Evolutionary conservation across 1,139 yeast genomes (phyloP).

Genomic region (Geotrichum histeridarum): DNA sequence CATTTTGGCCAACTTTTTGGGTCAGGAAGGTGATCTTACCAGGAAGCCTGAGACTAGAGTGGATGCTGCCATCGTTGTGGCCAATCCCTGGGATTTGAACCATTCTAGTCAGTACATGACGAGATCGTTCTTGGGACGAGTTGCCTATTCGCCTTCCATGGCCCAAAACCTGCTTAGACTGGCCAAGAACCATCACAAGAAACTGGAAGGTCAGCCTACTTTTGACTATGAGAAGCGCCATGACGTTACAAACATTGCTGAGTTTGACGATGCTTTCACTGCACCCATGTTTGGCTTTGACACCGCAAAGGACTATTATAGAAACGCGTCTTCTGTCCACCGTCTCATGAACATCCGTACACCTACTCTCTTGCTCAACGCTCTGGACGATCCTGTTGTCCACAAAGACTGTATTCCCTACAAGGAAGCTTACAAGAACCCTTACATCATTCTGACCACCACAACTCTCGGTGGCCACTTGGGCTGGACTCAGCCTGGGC

Average conservation of each 20-base stretch:
- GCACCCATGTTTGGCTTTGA: constrained; percentile 70
- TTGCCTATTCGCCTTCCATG: constrained; percentile 62
- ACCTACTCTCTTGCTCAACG: constrained; percentile 64
- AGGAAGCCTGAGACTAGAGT: constrained; percentile 39
- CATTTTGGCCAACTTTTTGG: constrained; percentile 70
- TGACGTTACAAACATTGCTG: constrained; percentile 42
- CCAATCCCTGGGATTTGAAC: constrained; percentile 81
- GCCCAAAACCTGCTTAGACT: constrained; percentile 59
- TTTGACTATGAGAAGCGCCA: constrained; percentile 34
- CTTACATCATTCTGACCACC: constrained; percentile 59
- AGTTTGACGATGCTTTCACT: constrained; percentile 70
- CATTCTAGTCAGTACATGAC: constrained; percentile 51
- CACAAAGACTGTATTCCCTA: constrained; percentile 54
- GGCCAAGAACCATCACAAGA: constrained; percentile 56
- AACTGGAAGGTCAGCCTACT: constrained; percentile 43
- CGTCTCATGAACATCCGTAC: constrained; percentile 52
- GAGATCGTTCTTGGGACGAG: constrained; percentile 53
- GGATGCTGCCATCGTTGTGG: constrained; percentile 62
- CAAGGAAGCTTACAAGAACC: constrained; percentile 57
- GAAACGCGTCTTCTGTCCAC: constrained; percentile 59
- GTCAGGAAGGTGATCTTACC: constrained; percentile 53
- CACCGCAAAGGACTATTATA: constrained; percentile 67
- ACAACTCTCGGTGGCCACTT: constrained; percentile 88
- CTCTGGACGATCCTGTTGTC: constrained; percentile 82
- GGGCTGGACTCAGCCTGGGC: constrained; percentile 60